Evolutionary conservation across 768 basidiomycete genomes (phyloP), one percentile per base, ranked within the genome.

Genomic region (Mycena haematopus): DNA sequence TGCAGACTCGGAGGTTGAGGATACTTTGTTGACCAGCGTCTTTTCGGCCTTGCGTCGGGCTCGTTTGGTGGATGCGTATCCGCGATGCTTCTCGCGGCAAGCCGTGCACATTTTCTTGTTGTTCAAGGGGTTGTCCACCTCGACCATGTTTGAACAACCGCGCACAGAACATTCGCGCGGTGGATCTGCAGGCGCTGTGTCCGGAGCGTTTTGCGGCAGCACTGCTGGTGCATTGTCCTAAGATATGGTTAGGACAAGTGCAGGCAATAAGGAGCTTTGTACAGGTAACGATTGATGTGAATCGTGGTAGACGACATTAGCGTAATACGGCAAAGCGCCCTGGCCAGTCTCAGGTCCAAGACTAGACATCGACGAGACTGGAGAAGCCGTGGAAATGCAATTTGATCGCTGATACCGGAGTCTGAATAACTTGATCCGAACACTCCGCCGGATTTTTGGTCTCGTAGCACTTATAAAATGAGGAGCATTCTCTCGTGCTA

Each of bases 11-110:
- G 50, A 15, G n/a, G 38, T 19, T 6, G 40, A 14, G 38, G 63
- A 60, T 13, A 60, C 7, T 10, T 44, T 33, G 25, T 25, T 52
- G 10, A 78, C 65, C 7, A 78, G 76, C 0, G 78, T 79, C 69
- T 85, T 86, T 70, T 86, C 84, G 65, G 76, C 65, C 69, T 84
- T 85, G 60, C 83, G 72, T 58, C 79, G 77, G 6, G 79, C 78
- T 17, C 83, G 73, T 68, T 85, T 85, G 5, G 84, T 82, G 36
- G 70, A 79, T 11, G 82, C 83, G 52, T 86, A 85, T 6, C 78
- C 70, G 27, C 84, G 78, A 68, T 86, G 84, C 19, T 81, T 77
- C 38, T 77, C 76, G 24, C 84, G 76, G 73, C 84, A 86, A 0
- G 64, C 65, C 22, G 82, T 79, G 76, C 84, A 86, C 84, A 86